phyloP scores from a whole-genome alignment of 306 rosid species.

The Malus sylvestris region DNA sequence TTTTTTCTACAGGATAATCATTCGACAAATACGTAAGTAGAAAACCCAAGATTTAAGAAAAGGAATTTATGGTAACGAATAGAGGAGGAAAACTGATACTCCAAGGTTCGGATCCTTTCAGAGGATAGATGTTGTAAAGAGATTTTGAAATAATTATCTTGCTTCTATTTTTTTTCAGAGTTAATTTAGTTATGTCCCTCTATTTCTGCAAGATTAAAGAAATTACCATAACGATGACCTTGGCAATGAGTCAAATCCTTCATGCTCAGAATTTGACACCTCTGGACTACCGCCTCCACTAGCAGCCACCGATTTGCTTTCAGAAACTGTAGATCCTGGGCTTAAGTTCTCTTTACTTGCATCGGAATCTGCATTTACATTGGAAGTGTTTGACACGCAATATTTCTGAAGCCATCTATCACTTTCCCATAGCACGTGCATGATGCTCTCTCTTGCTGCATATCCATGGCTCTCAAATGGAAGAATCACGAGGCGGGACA shows the following conservation, averaged over 20 bases:
- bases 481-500: conserved; percentile 84
- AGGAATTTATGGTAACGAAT: not conserved
- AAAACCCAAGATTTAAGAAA: not conserved
- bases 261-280: conserved; percentile 38
- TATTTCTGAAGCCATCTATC: conserved; percentile 88
- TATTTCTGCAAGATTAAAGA: conserved; percentile 18
- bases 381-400: conserved; percentile 45
- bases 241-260: conserved; percentile 37
- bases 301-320: conserved; percentile 45
- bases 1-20: conserved; percentile 31
- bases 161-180: not conserved
- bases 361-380: conserved; percentile 30
- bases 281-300: conserved; percentile 70
- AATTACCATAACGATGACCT: conserved; percentile 78
- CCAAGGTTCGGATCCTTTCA: not conserved
- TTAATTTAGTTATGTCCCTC: not conserved
- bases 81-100: not conserved
- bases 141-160: not conserved
- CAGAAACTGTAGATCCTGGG: conserved; percentile 37
- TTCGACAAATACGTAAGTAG: not conserved
- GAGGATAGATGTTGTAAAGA: not conserved
- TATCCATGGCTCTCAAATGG: conserved; percentile 96
- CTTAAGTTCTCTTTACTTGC: conserved; percentile 33
- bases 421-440: conserved; percentile 99
- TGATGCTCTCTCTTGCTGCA: conserved; percentile 89